Base-by-base conservation (phyloP, 768 basidiomycete genomes). In the Fibroporia radiculosa region DNA sequence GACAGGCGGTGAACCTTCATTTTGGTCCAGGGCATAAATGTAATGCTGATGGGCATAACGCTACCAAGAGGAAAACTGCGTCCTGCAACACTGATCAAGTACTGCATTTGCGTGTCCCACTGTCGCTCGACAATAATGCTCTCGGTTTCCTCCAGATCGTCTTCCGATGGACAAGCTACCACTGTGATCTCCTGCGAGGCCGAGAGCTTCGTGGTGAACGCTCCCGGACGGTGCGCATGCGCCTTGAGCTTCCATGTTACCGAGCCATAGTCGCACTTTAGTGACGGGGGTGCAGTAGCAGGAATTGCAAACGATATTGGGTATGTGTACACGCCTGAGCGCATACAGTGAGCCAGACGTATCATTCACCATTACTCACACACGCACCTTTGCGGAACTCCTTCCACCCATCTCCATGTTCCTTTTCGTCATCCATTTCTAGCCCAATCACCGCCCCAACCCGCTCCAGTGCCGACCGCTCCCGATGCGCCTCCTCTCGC, bases 291-390 rank as follows among this genome's bases (percentile, higher is more conserved):
- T 3, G 84, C 72, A 47, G 77, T 73, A 4, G 78, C 70, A 0
- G 95, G 90, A 44, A 99, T 81, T 14, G 81, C 71, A 61, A 97
- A 93, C 12, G 87, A 87, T 56, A 99, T 86, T 2, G 95, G 95
- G 63, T 91, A 98, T 14, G 84, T 90, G 61, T 98, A 97, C 4
- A 80, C 85, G 16, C 93, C 93, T 88, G 53, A 42, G n/a, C 40
- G 16, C 29, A 31, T 31, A 31, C n/a, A 31, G 24, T 6, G 18
- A 22, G 12, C 2, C 11, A 6, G 6, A 4, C 23, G 19, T 20
- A 19, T n/a, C 6, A 10, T 13, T 26, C 7, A 13, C 29, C 29
- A 8, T 31, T n/a, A 31, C 29, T 10, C 29, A 26, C 4, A n/a
- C n/a, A 62, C 69, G 29, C 43, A 85, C 92, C 93, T 67, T 85